Evolutionary conservation across 2,329 filamentous ascomycete genomes (phyloP), one percentile per base, ranked within the genome.

Genomic region (Sclerotiophoma versabilis): DNA sequence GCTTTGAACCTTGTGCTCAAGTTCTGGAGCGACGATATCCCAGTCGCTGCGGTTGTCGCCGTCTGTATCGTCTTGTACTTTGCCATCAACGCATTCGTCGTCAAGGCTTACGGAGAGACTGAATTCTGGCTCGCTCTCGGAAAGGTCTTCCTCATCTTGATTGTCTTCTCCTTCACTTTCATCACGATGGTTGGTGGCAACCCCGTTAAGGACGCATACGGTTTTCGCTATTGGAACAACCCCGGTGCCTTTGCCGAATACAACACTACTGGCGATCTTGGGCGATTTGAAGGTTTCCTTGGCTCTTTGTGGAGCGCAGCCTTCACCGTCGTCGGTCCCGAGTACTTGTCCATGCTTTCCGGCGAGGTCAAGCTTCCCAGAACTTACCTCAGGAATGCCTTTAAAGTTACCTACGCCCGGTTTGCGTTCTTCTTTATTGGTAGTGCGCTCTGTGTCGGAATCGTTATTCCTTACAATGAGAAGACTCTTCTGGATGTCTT

Each of bases 401-500:
- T 75, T 65, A 78, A 77, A 57, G 74, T 75, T 30, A 71, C 76
- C 10, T 77, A 75, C 60, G 69, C 60, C 36, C 72, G 77, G 26
- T 75, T 79, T 38, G 71, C 65, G 12, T 58, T 75, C 60, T 78
- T 79, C 70, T 79, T 78, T 62, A 73, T 79, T 39, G 65, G 69
- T 1, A 71, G 71, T 15, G 74, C 76, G 1, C 60, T 80, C 9
- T 73, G 70, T 39, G 72, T 78, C 5, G 76, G 77, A 23, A 77
- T 79, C 22, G 66, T 76, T n/a, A 54, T 75, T 23, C 88, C 89
- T 0, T 84, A 87, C 51, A 84, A 91, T 57, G 84, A 92, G 25
- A 76, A 90, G 12, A 91, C 88, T 9, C 89, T 88, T 51, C 77
- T 91, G 22, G 88, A 85, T 0, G 62, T 71, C 17, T 41, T 70